Conservation (phyloP, 2,329 filamentous ascomycete genomes). For the Dactylella cylindrospora region DNA sequence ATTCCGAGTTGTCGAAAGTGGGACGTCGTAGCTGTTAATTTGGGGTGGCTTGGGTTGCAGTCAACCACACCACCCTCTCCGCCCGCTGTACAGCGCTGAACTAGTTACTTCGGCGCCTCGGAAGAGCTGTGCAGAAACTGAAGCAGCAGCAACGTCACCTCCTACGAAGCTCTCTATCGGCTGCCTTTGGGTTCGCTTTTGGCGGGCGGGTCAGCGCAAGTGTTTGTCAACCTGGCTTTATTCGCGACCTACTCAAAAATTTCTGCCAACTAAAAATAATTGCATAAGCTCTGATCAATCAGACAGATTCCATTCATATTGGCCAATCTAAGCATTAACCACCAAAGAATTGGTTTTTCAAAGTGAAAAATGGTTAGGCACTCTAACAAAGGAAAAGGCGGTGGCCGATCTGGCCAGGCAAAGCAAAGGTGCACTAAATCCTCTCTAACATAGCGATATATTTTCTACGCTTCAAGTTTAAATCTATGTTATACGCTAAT, state of each 20-base stretch:
- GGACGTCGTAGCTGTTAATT: constrained; percentile 45
- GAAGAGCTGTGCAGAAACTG: constrained; percentile 3
- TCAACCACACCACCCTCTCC: too few relatives aligned
- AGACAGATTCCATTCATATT: not conserved
- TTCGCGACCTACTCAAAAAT: constrained; percentile 15
- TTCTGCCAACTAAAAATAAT: constrained; percentile 13
- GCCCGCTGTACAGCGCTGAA: too few relatives aligned
- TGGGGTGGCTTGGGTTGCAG: constrained; percentile 31
- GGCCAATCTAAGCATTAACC: not conserved
- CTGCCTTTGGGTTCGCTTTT: too few relatives aligned
- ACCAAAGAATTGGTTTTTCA: too few relatives aligned
- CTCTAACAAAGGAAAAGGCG: constrained; percentile 30
- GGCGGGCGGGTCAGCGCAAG: too few relatives aligned
- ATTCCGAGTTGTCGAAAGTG: constrained; percentile 32
- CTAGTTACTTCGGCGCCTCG: too few relatives aligned
- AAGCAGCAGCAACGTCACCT: constrained; percentile 35
- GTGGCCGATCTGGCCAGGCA: constrained; percentile 11
- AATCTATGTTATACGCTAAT: constrained; percentile 6
- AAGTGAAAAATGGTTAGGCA: constrained; percentile 36
- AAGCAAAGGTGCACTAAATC: constrained; percentile 19
- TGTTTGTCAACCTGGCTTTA: too few relatives aligned
- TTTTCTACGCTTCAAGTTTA: too few relatives aligned
- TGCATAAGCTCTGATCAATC: not conserved
- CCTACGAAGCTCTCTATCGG: constrained; percentile 14
- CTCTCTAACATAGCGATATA: constrained; percentile 1